These are phyloP conservation scores for Sphagnum magellanicum DNA, from an alignment of 228 moss, liverwort and hornwort genomes.

Conservation along the genomic window DNA sequence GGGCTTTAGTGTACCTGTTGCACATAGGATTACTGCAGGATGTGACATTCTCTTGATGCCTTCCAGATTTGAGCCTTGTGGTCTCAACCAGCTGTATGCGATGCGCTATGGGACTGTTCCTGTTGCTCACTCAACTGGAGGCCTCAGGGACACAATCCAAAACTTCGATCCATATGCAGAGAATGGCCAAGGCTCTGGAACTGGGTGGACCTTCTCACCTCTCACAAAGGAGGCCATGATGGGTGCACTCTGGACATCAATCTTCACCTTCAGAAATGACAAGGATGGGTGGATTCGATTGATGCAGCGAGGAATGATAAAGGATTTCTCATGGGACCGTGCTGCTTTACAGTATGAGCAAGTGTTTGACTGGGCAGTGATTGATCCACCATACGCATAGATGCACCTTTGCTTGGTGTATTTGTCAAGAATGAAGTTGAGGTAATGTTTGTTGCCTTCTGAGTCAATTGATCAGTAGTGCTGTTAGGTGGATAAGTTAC, in stretches of 20 bases:
- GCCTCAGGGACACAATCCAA: constrained; percentile 82
- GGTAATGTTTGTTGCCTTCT: too few relatives aligned
- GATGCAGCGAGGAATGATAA: constrained; percentile 74
- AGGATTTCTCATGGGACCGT: constrained; percentile 86
- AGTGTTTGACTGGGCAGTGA: constrained; percentile 93
- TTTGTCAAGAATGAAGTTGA: too few relatives aligned
- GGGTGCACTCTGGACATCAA: constrained; percentile 59
- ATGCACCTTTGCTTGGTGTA: too few relatives aligned
- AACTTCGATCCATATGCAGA: constrained; percentile 55
- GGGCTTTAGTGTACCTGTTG: constrained; percentile 85
- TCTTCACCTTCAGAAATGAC: constrained; percentile 63
- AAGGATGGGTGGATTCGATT: constrained; percentile 61
- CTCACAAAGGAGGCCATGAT: constrained; percentile 77
- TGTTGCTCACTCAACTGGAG: constrained; percentile 87
- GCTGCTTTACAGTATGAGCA: constrained; percentile 97
- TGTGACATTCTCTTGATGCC: constrained; percentile 97
- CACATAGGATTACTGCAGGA: constrained; percentile 92
- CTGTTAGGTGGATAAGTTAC: too few relatives aligned
- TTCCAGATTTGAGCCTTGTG: constrained; percentile 94
- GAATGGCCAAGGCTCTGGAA: constrained; percentile 56
- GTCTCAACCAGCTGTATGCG: constrained; percentile 94
- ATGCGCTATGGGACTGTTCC: constrained; percentile 96
- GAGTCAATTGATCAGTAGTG: too few relatives aligned
- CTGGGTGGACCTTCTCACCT: constrained; percentile 93
- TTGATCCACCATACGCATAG: constrained; percentile 86